Base-by-base conservation (phyloP, 805 yeast species). In the Ogataea paraovalis region DNA sequence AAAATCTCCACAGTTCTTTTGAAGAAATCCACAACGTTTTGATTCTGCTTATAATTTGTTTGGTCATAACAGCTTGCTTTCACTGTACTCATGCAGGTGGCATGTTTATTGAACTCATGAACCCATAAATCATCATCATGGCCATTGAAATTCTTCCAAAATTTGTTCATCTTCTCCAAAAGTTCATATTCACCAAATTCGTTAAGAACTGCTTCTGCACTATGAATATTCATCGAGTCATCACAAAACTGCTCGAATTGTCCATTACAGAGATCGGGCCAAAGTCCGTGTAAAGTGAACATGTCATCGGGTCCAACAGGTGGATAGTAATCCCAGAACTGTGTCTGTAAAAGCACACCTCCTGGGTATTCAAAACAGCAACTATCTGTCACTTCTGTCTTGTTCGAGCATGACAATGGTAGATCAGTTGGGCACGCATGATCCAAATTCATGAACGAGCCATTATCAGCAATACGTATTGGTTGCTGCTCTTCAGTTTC, bases 91-190 rank as follows among this genome's bases (percentile, higher is more conserved):
- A 90, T 82, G 68, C 97, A 91, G 9, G 96, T 89, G 21, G 91
- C 97, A 63, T 91, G 98, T 64, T 91, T 91, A 70, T 91, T 90
- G 74, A 79, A 91, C 67, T 91, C 97, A 66, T 91, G 97, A 32
- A 78, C 74, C 98, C 98, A 91, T 43, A 91, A 69, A 5, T 74
- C 62, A 48, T 79, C 82, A 61, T 85, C 92, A 47, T 77, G 64
- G 10, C 88, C 88, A 43, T 78, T 80, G 59, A 76, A 76, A 58
- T 85, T 83, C 62, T 85, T 83, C 97, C 97, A 91, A 50, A 74
- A 66, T 27, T 59, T 58, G 22, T 68, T 54, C 88, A 91, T 80
- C 49, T 75, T 73, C 1, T 68, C 65, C 41, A 85, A 70, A 42
- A 89, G 70, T 9, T 75, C 82, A 9, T 60, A 55, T 45, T 83